phyloP scores from a whole-genome alignment of 805 yeast genomes.

The Barnettozyma pratensis region DNA sequence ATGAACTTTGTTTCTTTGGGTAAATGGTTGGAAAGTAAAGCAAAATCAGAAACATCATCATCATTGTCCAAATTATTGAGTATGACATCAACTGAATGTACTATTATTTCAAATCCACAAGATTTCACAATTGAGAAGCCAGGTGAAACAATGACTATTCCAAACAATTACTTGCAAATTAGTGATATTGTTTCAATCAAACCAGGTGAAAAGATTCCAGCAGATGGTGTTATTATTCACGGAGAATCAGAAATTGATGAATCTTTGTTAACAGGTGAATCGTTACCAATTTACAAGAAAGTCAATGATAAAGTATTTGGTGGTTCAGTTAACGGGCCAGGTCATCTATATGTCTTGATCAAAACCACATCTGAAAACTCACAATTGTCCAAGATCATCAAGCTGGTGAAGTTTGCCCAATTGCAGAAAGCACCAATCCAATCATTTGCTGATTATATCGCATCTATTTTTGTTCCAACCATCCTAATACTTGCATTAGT shows the following conservation, averaged over 20 bases:
- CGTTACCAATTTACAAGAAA: conserved; percentile 63
- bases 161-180: conserved; percentile 71
- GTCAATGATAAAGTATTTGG: conserved; percentile 69
- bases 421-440: conserved; percentile 87
- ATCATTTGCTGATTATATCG: conserved; percentile 77
- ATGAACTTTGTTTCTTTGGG: conserved; percentile 83
- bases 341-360: conserved; percentile 64
- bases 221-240: conserved; percentile 76
- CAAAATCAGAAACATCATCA: conserved; percentile 89
- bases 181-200: conserved; percentile 71
- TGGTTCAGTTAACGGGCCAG: conserved; percentile 84
- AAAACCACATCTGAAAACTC: conserved; percentile 76
- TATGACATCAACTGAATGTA: conserved; percentile 73
- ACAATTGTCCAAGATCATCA: conserved; percentile 80
- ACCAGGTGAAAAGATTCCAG: conserved; percentile 88
- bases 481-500: conserved; percentile 55
- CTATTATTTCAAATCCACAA: conserved; percentile 44
- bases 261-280: conserved; percentile 88
- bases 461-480: conserved; percentile 79
- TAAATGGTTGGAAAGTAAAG: conserved; percentile 84
- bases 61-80: conserved; percentile 80
- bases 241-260: conserved; percentile 89
- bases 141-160: conserved; percentile 41
- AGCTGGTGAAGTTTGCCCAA: conserved; percentile 86
- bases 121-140: conserved; percentile 18